Evolutionary conservation across 805 yeast species (phyloP), one percentile per base, ranked within the genome.

Genomic region (Monosporozyma unispora): DNA sequence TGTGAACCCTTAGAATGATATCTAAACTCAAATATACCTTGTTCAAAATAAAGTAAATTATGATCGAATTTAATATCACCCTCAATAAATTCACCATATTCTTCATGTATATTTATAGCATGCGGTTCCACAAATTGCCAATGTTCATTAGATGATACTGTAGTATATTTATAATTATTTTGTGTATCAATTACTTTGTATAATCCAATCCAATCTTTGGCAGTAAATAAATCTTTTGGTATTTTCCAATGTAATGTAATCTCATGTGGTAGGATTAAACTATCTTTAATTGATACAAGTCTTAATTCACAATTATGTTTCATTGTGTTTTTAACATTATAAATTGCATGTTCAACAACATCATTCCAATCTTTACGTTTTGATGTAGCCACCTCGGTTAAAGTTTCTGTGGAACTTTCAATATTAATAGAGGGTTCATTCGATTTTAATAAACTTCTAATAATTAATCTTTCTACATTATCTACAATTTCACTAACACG

Each of bases 201-300:
- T 28, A 86, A 64, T 0, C 93, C 95, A 54, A 86, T 75, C 95
- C 95, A 86, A 61, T 84, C 90, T 41, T 70, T 72, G 0, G 66
- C 50, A 16, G 78, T 67, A 53, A 77, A 80, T 22, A 59, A 52
- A 2, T 66, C 68, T 9, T 43, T 43, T 1, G 86, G 83, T 0
- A 82, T 69, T 25, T 64, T 61, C 82, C 85, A 86, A 19, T 65
- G 59, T 3, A 83, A 74, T 19, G 61, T 61, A 23, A 86, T 73
- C 2, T 84, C 78, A 7, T 70, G 63, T 38, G 58, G 68, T 40
- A 49, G 55, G 2, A 58, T 22, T 72, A 73, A 54, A 43, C 64
- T 65, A 59, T 60, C 56, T 29, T 35, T 35, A 35, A 35, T 16
- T 9, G 60, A 49, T 50, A 67, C 50, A 59, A 49, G 67, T 52